Conservation (phyloP, 148 eudicot species). For the Mesembryanthemum crystallinum region DNA sequence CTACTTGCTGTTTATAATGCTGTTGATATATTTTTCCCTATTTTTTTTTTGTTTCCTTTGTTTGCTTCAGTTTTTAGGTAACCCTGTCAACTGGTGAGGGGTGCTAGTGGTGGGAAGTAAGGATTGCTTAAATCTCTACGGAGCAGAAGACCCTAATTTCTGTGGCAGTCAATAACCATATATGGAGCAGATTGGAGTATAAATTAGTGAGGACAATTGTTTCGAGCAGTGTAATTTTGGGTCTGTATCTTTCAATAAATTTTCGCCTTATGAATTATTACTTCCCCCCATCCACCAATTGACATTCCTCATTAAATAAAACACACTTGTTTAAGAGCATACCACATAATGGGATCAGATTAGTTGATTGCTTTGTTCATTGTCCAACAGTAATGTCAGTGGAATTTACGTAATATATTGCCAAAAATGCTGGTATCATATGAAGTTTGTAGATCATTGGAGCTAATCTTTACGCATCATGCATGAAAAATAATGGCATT, state of each 20-base stretch:
- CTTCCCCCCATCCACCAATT: neutral
- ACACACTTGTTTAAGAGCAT: neutral
- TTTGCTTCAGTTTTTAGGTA: constrained; percentile 9
- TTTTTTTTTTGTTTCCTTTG: neutral
- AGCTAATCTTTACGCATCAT: neutral
- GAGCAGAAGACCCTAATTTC: neutral
- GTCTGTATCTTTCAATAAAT: neutral
- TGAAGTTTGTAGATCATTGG: neutral
- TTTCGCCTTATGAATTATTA: neutral
- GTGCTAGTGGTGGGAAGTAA: constrained; percentile 16
- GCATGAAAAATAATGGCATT: neutral
- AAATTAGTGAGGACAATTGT: constrained; percentile 3
- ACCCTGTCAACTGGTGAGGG: constrained; percentile 1
- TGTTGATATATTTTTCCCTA: neutral
- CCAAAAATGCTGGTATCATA: neutral
- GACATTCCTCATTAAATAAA: neutral
- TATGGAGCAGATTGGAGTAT: constrained; percentile 6
- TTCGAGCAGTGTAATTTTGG: neutral
- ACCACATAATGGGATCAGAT: neutral
- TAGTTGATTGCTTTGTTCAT: neutral
- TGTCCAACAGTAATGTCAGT: neutral
- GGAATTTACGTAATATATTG: too few species aligned
- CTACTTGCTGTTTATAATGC: neutral
- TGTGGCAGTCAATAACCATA: neutral
- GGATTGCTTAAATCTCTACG: neutral